Conservation (phyloP, 495 filamentous ascomycete genomes). For the Pyrenopolyporus hunteri region DNA sequence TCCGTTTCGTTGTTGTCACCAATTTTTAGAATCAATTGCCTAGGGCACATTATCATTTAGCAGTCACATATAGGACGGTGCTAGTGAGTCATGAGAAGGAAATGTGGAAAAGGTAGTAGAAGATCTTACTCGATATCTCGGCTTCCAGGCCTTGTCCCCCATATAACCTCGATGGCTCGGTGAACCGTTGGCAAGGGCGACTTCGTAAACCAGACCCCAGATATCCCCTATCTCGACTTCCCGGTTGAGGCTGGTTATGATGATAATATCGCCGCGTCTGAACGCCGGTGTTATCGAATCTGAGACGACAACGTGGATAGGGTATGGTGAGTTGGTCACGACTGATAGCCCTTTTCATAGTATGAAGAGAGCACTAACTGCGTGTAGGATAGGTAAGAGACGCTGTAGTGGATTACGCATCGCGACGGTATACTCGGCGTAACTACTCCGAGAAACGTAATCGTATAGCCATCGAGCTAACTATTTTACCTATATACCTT, state of each 20-base stretch:
- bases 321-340: slow-evolving; percentile 27
- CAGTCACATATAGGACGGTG: too few relatives aligned
- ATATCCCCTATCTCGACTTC: slow-evolving; percentile 42
- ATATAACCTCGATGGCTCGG: slow-evolving; percentile 32
- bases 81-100: too few relatives aligned
- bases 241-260: slow-evolving; percentile 37
- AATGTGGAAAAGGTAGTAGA: not conserved
- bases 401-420: not conserved
- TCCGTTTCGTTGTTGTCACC: slow-evolving; percentile 12
- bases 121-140: not conserved
- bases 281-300: slow-evolving; percentile 49
- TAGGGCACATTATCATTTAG: not conserved
- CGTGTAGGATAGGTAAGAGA: slow-evolving; percentile 17
- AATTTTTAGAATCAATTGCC: slow-evolving; percentile 12
- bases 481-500: too few relatives aligned
- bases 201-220: slow-evolving; percentile 43
- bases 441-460: not conserved
- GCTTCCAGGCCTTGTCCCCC: not conserved
- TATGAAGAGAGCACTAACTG: slow-evolving; percentile 21
- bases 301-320: slow-evolving; percentile 36
- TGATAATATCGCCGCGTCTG: slow-evolving; percentile 44
- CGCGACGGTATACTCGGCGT: not conserved
- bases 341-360: slow-evolving; percentile 31
- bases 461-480: too few relatives aligned
- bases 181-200: slow-evolving; percentile 47